These are phyloP conservation scores for Puya raimondii DNA, from an alignment of 176 grass and related monocot species.

Conservation along the genomic window DNA sequence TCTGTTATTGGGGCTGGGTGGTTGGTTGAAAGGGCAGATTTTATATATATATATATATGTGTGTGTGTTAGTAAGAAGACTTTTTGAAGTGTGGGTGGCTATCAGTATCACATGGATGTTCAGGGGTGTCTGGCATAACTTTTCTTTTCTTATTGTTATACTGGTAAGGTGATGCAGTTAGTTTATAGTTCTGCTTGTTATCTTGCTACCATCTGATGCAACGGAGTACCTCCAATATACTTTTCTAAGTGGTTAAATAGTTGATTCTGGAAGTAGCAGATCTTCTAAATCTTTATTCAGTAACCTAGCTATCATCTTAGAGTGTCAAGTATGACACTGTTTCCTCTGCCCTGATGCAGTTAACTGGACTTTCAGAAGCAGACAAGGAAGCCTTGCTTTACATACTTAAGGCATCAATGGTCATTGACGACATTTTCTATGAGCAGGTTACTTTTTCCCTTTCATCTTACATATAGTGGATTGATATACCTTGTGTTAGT, in stretches of 20 bases:
- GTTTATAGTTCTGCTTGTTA: background rate
- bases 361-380: conserved; percentile 65
- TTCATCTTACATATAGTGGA: background rate
- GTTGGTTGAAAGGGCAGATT: too few relatives aligned
- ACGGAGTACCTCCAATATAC: background rate
- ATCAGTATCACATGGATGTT: too few relatives aligned
- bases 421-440: conserved; percentile 91
- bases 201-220: conserved; percentile 1
- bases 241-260: background rate
- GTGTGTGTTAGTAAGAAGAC: too few relatives aligned
- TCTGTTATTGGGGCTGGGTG: too few relatives aligned
- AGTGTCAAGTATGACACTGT: background rate
- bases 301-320: background rate
- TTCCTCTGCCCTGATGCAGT: conserved; percentile 27
- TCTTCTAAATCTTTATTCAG: background rate
- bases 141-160: too few relatives aligned
- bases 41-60: too few relatives aligned
- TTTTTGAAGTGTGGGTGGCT: too few relatives aligned
- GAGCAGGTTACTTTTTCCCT: conserved; percentile 47
- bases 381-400: conserved; percentile 70
- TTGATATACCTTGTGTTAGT: background rate
- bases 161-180: background rate
- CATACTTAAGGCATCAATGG: conserved; percentile 67
- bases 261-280: background rate
- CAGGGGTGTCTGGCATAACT: too few relatives aligned